A percentile compares a stretch with the other conserved stretches of the same genome.
Conservation (phyloP, 768 basidiomycete species). For the Fistulinella prunicolor region DNA sequence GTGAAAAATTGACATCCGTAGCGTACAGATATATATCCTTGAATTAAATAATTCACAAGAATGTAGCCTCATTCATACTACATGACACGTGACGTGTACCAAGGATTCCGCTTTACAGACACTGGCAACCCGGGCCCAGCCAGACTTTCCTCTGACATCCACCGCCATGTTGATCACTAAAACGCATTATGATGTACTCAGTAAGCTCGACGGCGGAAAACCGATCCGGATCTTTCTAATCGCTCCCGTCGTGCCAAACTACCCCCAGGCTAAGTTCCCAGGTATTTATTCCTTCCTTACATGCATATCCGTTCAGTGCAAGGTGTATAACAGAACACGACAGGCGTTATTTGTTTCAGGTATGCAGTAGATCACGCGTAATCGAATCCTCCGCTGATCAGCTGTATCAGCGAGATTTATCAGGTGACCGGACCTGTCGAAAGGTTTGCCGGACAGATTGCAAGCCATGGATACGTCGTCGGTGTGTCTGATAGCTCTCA, state of each 20-base stretch:
- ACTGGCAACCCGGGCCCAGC: too few species aligned
- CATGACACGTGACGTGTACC: too few species aligned
- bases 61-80: too few species aligned
- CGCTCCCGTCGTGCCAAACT: conserved; percentile 72
- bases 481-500: conserved; percentile 43
- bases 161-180: conserved; percentile 77
- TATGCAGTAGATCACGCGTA: conserved; percentile 20
- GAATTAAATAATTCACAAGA: too few species aligned
- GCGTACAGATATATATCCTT: too few species aligned
- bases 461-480: conserved; percentile 81
- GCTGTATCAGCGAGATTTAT: conserved; percentile 78
- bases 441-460: conserved; percentile 84
- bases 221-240: conserved; percentile 83
- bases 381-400: neutral
- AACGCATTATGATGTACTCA: conserved; percentile 72
- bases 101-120: too few species aligned
- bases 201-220: conserved; percentile 57
- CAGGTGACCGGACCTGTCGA: conserved; percentile 98
- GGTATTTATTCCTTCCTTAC: conserved; percentile 39
- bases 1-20: too few species aligned
- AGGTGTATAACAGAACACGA: neutral
- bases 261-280: conserved; percentile 90
- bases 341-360: conserved; percentile 85
- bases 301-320: neutral
- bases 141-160: neutral